Evolutionary conservation across 208 protist genomes (phyloP).

Genomic region (Acanthamoeba lenticulata): DNA sequence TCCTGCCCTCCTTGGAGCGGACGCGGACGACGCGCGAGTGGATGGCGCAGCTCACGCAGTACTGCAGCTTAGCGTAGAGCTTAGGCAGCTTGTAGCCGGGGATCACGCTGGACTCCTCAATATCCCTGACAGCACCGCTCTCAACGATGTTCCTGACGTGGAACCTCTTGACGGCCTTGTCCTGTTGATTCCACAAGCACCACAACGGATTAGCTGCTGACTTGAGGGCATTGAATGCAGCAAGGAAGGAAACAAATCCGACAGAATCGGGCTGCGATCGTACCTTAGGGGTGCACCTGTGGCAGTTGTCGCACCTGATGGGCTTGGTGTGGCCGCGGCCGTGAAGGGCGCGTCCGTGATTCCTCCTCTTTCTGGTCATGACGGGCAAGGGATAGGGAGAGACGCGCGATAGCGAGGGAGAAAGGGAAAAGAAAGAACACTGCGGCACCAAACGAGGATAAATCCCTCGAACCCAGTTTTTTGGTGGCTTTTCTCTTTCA

Average conservation of each 20-base stretch:
- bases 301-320: conserved; percentile 91
- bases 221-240: no score
- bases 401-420: conserved; percentile 54
- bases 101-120: conserved; percentile 95
- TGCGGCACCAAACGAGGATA: background rate
- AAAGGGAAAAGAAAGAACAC: conserved; percentile 16
- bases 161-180: conserved; percentile 99
- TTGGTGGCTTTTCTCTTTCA: background rate
- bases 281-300: conserved; percentile 87
- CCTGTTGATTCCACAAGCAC: no score
- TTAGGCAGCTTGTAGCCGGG: conserved; percentile 95
- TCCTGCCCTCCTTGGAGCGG: conserved; percentile 84
- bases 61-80: conserved; percentile 99
- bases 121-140: conserved; percentile 89
- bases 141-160: conserved; percentile 99
- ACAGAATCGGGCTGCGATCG: no score
- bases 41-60: conserved; percentile 99
- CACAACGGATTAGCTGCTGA: no score
- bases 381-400: background rate
- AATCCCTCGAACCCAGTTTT: background rate
- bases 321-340: conserved; percentile 85
- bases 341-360: conserved; percentile 88
- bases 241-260: no score
- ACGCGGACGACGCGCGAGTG: conserved; percentile 97
- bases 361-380: conserved; percentile 91